phyloP scores from a whole-genome alignment of 2,329 filamentous ascomycete genomes.

The Pseudogymnoascus sp. region DNA sequence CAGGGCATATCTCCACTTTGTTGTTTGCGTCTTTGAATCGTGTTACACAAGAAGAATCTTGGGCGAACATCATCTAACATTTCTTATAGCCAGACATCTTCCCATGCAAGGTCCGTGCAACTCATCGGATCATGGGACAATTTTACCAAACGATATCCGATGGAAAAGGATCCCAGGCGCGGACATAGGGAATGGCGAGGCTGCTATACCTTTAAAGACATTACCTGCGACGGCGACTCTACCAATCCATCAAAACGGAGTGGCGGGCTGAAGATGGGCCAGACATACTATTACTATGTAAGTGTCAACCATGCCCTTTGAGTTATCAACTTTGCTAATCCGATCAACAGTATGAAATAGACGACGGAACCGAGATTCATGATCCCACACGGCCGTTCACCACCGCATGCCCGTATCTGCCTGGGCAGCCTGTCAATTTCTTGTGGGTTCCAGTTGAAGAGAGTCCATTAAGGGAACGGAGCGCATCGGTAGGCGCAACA shows the following conservation, averaged over 20 bases:
- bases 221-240: conserved; percentile 65
- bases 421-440: conserved; percentile 80
- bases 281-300: conserved; percentile 94
- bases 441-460: conserved; percentile 69
- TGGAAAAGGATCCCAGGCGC: conserved; percentile 71
- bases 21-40: background rate
- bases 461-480: conserved; percentile 49
- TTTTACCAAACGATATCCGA: conserved; percentile 67
- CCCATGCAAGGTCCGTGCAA: conserved; percentile 60
- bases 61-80: background rate
- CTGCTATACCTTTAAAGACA: conserved; percentile 78
- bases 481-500: conserved; percentile 52
- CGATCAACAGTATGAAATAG: conserved; percentile 63
- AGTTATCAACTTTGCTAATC: background rate
- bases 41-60: background rate
- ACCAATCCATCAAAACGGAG: conserved; percentile 49
- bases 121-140: conserved; percentile 95
- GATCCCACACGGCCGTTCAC: conserved; percentile 67
- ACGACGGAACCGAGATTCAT: conserved; percentile 68
- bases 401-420: conserved; percentile 73
- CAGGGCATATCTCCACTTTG: conserved; percentile 1
- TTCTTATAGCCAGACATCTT: conserved; percentile 46
- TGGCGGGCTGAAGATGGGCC: conserved; percentile 83
- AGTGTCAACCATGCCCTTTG: conserved; percentile 30
- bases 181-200: conserved; percentile 75